Evolutionary conservation across 164 flowering plant species (phyloP), one percentile per base, ranked within the genome.

Genomic region (Macadamia integrifolia): DNA sequence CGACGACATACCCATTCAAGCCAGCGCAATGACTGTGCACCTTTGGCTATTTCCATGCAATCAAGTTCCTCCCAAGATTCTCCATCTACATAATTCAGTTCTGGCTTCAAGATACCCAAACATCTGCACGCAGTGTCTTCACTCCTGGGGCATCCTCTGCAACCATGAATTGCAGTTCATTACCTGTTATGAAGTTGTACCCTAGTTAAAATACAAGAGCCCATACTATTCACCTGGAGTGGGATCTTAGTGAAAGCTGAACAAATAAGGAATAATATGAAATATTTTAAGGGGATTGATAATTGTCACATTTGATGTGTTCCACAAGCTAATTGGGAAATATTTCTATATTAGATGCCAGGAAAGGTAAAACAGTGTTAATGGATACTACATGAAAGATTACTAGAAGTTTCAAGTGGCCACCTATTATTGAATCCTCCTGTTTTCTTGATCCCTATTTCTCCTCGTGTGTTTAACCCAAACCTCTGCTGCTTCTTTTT

Each of bases 1-100:
- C 29, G 18, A 42, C 11, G 66, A 13, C 88, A 62, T 89, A 94
- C 98, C 98, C 98, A 94, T 2, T 90, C 82, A 71, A 94, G 90
- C 97, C 98, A 94, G 6, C 91, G 90, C 58, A 94, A 65, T 23
- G 97, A 90, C 55, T 77, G 71, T 64, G 93, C 85, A 76, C 87
- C 89, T 64, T 75, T 75, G 18, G 74, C 78, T 10, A 91, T 81
- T 48, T 86, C 90, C 17, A 67, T 52, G 59, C 80, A 62, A 73
- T 87, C 91, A 66, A 91, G 87, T 65, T 91, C 95, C 79, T 91
- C 98, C 98, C 98, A 93, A 2, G 90, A 85, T 6, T 94, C 98
- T 62, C 82, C 95, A 31, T 74, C 92, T 30, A 82, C 79, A 68
- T 84, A 72, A 62, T 78, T 76, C 70, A 94, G 78, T 72, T 79